Conservation (phyloP, 176 grass and related monocot species). For the Triticum turgidum region DNA sequence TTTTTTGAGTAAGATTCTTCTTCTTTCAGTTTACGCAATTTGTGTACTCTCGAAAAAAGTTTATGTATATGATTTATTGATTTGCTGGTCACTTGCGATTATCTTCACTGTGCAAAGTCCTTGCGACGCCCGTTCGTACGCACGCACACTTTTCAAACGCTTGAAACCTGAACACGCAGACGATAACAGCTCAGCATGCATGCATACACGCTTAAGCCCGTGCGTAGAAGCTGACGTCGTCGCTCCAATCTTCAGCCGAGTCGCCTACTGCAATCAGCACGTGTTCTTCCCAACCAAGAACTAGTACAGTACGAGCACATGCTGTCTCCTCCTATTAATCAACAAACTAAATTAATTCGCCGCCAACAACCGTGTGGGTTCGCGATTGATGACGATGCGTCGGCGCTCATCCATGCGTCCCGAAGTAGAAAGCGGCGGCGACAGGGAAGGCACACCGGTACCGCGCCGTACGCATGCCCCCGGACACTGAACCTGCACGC, state of each 20-base stretch:
- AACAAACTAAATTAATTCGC: background rate
- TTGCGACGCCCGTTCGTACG: too few relatives aligned
- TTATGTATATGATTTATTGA: too few relatives aligned
- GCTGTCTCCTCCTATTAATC: background rate
- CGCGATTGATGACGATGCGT: background rate
- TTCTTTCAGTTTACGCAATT: too few relatives aligned
- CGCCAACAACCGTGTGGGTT: too few relatives aligned
- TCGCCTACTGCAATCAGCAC: background rate
- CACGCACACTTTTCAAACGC: too few relatives aligned
- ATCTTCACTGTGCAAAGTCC: too few relatives aligned
- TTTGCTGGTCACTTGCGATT: too few relatives aligned
- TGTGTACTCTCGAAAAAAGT: too few relatives aligned
- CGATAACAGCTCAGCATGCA: too few relatives aligned
- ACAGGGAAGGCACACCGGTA: background rate
- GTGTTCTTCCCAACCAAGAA: background rate
- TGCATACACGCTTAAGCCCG: too few relatives aligned
- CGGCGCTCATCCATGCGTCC: background rate
- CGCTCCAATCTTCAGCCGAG: background rate
- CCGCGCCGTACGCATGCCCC: background rate
- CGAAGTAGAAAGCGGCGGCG: background rate
- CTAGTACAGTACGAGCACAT: background rate
- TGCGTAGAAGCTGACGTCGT: background rate
- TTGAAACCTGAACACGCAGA: too few relatives aligned
- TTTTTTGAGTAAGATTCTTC: background rate
- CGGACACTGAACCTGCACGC: constrained; percentile 20